Conservation (phyloP, 306 rosid genomes). For the Cucurbita ficifolia region DNA sequence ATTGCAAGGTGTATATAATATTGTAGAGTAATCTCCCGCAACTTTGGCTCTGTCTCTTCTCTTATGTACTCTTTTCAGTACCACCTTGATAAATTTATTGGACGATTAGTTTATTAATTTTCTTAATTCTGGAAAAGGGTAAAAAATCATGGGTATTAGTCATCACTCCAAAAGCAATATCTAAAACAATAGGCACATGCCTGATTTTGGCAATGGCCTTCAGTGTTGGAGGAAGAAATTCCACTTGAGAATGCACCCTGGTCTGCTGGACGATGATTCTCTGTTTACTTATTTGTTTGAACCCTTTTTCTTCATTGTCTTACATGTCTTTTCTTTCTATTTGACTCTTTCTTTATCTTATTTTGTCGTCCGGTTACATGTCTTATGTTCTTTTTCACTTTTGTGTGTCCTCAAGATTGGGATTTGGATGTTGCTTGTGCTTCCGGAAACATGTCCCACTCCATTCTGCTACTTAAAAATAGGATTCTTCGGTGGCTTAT, state of each 20-base stretch:
- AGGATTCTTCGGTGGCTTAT: background rate
- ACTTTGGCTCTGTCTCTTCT: background rate
- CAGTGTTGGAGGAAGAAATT: background rate
- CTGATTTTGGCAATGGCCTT: background rate
- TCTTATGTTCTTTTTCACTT: background rate
- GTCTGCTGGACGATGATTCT: background rate
- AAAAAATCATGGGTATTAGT: background rate
- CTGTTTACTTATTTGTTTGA: background rate
- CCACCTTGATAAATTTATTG: background rate
- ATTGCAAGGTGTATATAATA: conserved; percentile 51
- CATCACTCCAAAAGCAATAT: background rate
- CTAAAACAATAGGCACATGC: background rate
- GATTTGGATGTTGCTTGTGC: background rate
- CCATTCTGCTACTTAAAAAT: background rate
- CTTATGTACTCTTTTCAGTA: background rate
- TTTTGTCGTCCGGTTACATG: background rate
- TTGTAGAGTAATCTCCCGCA: background rate
- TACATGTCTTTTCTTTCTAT: background rate
- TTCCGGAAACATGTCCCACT: background rate
- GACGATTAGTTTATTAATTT: background rate
- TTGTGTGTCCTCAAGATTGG: background rate
- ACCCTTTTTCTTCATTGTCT: background rate
- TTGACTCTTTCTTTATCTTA: background rate
- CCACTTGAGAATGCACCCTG: background rate
- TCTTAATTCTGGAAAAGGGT: background rate